These are phyloP conservation scores for Phenoliferia sp. DNA, from an alignment of 1,284 basidiomycete genomes.

Conservation along the genomic window DNA sequence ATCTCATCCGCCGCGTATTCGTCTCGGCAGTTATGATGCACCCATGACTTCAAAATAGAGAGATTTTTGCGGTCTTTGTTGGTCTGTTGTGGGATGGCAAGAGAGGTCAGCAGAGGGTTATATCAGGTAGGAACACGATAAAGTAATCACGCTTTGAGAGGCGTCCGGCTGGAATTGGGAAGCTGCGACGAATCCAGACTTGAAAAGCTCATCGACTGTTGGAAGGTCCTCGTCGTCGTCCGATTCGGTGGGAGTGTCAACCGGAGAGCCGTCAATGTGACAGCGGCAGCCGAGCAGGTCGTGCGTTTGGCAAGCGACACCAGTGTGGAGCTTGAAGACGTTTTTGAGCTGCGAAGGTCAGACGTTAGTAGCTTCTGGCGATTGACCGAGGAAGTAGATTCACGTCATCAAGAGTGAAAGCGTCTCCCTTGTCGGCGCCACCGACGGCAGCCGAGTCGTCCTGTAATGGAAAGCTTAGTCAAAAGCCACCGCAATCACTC, in stretches of 20 bases:
- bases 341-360: slow-evolving; percentile 60
- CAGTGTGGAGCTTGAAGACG: slow-evolving; percentile 78
- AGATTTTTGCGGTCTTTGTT: slow-evolving; percentile 70
- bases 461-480: slow-evolving; percentile 22
- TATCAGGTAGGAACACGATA: slow-evolving; percentile 41
- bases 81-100: slow-evolving; percentile 48
- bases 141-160: slow-evolving; percentile 6
- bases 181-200: slow-evolving; percentile 62
- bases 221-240: slow-evolving; percentile 30
- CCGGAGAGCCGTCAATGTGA: slow-evolving; percentile 29
- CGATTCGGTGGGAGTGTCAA: slow-evolving; percentile 32
- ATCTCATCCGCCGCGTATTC: slow-evolving; percentile 21
- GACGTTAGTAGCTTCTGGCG: not conserved
- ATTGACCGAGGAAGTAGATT: slow-evolving; percentile 33
- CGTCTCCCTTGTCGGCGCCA: slow-evolving; percentile 61
- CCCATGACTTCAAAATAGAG: slow-evolving; percentile 78
- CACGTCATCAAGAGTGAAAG: slow-evolving; percentile 82
- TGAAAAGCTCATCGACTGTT: slow-evolving; percentile 42
- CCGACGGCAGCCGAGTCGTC: slow-evolving; percentile 4
- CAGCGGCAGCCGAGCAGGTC: slow-evolving; percentile 47
- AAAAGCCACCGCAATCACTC: not conserved
- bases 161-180: slow-evolving; percentile 55
- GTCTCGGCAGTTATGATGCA: slow-evolving; percentile 58
- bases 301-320: slow-evolving; percentile 85
- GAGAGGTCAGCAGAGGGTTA: slow-evolving; percentile 18